phyloP scores from a whole-genome alignment of 1,139 yeast species.

The Scheffersomyces segobiensis region DNA sequence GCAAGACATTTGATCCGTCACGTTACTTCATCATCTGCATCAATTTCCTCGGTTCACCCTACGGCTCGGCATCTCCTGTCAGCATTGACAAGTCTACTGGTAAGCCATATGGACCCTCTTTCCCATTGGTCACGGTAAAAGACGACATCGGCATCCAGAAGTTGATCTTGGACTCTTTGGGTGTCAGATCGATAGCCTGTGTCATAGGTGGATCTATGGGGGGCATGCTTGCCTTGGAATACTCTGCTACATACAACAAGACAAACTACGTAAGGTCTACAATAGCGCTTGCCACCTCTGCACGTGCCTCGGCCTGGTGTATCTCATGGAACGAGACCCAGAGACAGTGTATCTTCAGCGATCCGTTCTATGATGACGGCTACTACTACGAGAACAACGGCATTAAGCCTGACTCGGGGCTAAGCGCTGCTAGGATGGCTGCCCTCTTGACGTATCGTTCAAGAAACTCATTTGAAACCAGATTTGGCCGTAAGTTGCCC shows the following conservation, averaged over 20 bases:
- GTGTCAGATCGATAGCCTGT: conserved; percentile 73
- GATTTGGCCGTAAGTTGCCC: conserved; percentile 83
- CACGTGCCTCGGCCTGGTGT: conserved; percentile 97
- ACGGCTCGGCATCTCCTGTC: conserved; percentile 93
- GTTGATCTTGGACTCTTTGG: conserved; percentile 70
- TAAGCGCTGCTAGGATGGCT: conserved; percentile 97
- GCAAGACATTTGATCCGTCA: conserved; percentile 87
- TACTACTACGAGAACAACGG: conserved; percentile 64
- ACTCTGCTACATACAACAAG: conserved; percentile 69
- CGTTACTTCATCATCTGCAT: conserved; percentile 83
- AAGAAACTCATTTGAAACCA: conserved; percentile 83
- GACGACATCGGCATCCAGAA: conserved; percentile 88
- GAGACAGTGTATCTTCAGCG: conserved; percentile 91
- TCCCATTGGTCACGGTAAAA: conserved; percentile 87
- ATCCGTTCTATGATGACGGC: conserved; percentile 90
- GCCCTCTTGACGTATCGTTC: conserved; percentile 92
- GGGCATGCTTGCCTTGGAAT: conserved; percentile 95
- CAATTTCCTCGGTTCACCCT: conserved; percentile 92
- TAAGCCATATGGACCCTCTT: conserved; percentile 85
- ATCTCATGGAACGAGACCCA: conserved; percentile 99
- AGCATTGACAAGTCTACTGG: conserved; percentile 73
- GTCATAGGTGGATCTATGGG: conserved; percentile 99
- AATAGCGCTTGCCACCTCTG: conserved; percentile 90
- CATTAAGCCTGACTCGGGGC: conserved; percentile 74
- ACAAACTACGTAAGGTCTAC: conserved; percentile 65